phyloP scores from a whole-genome alignment of 2,329 filamentous ascomycete species.

The Sordariomycetes sp. region DNA sequence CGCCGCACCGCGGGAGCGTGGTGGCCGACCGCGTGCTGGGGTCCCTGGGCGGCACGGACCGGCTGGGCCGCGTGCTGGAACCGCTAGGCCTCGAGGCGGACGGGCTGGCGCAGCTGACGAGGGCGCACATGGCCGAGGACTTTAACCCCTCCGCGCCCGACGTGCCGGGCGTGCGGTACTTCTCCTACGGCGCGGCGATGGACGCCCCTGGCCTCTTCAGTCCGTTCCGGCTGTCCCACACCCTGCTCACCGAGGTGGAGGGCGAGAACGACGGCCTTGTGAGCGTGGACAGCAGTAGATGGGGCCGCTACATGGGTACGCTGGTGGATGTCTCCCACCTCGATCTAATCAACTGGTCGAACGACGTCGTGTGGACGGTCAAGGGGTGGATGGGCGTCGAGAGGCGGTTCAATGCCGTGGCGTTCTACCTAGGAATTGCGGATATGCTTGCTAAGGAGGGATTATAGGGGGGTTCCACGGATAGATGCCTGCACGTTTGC shows the following conservation, averaged over 20 bases:
- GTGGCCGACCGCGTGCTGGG: conserved; percentile 45
- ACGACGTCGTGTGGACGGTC: conserved; percentile 43
- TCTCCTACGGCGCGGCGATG: conserved; percentile 49
- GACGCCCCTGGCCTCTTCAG: conserved; percentile 49
- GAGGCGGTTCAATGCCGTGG: conserved; percentile 54
- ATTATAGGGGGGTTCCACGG: conserved; percentile 13
- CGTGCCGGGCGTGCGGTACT: conserved; percentile 42
- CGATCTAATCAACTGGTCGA: conserved; percentile 60
- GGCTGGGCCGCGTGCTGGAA: conserved; percentile 41
- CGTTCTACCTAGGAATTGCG: conserved; percentile 55
- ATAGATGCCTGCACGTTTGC: not conserved
- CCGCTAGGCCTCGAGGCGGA: conserved; percentile 43
- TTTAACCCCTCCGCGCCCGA: conserved; percentile 51
- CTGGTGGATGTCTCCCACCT: conserved; percentile 51
- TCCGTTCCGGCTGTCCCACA: conserved; percentile 44
- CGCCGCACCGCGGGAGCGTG: conserved; percentile 42
- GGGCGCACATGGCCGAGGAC: conserved; percentile 41
- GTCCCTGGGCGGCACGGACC: conserved; percentile 27
- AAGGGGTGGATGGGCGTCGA: conserved; percentile 40
- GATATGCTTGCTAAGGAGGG: conserved; percentile 65
- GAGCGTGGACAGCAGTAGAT: conserved; percentile 50
- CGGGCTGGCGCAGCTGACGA: conserved; percentile 52
- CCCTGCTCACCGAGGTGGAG: conserved; percentile 37
- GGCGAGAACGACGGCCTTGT: conserved; percentile 59
- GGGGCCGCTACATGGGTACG: conserved; percentile 56